Evolutionary conservation across 306 rosid species (phyloP).

Genomic region (Macrotyloma uniflorum): DNA sequence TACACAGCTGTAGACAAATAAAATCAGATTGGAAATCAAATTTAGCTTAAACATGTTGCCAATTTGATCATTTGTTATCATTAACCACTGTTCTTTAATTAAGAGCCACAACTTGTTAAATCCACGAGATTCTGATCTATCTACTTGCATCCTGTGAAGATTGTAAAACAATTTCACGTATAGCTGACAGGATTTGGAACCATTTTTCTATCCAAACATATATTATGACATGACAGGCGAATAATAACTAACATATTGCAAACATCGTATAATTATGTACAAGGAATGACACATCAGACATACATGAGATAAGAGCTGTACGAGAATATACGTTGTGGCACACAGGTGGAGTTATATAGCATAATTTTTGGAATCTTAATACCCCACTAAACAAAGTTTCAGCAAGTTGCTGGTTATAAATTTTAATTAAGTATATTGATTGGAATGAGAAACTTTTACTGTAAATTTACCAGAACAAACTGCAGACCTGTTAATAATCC

Average conservation of each 20-base stretch:
- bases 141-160: conserved; percentile 33
- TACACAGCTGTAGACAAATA: background rate
- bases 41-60: conserved; percentile 23
- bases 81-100: conserved; percentile 27
- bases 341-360: background rate
- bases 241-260: background rate
- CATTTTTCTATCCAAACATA: background rate
- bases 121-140: conserved; percentile 37
- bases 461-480: too few species aligned
- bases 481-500: background rate
- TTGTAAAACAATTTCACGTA: conserved; percentile 1
- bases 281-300: background rate
- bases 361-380: background rate
- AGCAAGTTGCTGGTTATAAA: background rate
- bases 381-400: background rate
- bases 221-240: background rate
- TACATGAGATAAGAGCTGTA: background rate
- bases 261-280: background rate
- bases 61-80: conserved; percentile 6
- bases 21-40: background rate
- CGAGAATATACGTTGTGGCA: background rate
- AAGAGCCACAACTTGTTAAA: background rate
- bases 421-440: background rate
- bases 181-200: conserved; percentile 1
- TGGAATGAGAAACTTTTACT: background rate